Conservation (phyloP, 2,329 filamentous ascomycete genomes). For the Neonectria faginata region DNA sequence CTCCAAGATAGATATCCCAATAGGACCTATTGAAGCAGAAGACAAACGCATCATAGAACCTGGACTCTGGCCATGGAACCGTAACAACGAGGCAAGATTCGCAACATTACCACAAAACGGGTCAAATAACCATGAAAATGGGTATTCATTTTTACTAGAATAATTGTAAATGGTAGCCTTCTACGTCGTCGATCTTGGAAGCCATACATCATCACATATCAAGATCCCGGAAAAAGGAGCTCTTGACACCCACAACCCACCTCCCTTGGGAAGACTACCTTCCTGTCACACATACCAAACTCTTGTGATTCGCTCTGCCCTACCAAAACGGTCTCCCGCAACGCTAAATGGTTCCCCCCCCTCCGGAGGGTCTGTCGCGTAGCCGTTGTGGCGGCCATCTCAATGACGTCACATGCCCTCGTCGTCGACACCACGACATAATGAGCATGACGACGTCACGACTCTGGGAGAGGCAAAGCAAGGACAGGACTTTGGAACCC, state of each 20-base stretch:
- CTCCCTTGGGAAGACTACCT: not conserved
- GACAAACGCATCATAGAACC: not conserved
- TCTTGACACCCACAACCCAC: not conserved
- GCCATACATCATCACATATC: not conserved
- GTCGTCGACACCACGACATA: conserved; percentile 25
- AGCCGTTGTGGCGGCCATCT: conserved; percentile 20
- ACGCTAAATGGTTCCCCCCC: not conserved
- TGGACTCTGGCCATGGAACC: not conserved
- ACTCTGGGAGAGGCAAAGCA: conserved; percentile 22
- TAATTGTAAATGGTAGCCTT: not conserved
- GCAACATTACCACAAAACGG: not conserved
- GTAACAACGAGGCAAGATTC: not conserved
- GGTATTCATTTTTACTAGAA: not conserved
- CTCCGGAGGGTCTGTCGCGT: conserved; percentile 33
- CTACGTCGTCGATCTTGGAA: not conserved
- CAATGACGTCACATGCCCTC: conserved; percentile 45
- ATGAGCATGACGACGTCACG: conserved; percentile 48
- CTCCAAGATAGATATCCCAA: not conserved
- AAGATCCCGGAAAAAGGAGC: not conserved
- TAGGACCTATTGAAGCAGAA: not conserved
- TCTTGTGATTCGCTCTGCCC: conserved; percentile 5
- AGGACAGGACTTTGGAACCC: not conserved
- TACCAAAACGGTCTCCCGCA: not conserved
- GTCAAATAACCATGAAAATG: not conserved
- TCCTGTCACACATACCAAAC: not conserved